A percentile compares a stretch with the other conserved stretches of the same genome.
Evolutionary conservation across 148 eudicot genomes (phyloP).

Genomic region (Chenopodium suecicum): DNA sequence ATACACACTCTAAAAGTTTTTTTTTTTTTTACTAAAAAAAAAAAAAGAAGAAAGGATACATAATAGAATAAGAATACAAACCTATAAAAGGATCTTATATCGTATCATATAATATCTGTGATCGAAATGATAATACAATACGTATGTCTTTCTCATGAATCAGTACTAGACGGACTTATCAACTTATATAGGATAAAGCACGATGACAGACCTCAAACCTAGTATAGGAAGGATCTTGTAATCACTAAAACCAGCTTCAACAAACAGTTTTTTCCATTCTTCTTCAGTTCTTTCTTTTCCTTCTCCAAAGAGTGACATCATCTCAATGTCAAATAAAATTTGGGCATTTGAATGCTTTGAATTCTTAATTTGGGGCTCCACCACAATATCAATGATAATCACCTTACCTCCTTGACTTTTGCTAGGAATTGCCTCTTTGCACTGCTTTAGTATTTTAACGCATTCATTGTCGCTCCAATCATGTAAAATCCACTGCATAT

Average conservation of each 20-base stretch:
- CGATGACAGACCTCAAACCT: not conserved
- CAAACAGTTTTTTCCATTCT: not conserved
- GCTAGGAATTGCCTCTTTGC: not conserved
- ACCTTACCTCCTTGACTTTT: not conserved
- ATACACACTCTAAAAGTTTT: no score
- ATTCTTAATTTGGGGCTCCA: not conserved
- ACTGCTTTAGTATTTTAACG: not conserved
- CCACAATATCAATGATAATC: not conserved
- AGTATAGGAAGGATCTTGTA: not conserved
- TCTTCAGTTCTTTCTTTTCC: not conserved
- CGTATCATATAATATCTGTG: no score
- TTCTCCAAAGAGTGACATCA: not conserved
- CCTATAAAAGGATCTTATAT: no score
- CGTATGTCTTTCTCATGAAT: no score
- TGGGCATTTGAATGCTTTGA: not conserved
- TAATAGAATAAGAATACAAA: no score
- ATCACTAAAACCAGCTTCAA: not conserved
- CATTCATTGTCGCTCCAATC: not conserved
- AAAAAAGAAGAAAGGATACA: no score
- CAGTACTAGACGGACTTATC: no score
- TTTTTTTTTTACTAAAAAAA: no score
- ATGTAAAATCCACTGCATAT: not conserved
- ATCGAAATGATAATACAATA: no score
- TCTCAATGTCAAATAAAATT: not conserved
- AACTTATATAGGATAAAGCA: not conserved